Evolutionary conservation across 2,329 filamentous ascomycete species (phyloP), one percentile per base, ranked within the genome.

Genomic region (Aspergillus versicolor): DNA sequence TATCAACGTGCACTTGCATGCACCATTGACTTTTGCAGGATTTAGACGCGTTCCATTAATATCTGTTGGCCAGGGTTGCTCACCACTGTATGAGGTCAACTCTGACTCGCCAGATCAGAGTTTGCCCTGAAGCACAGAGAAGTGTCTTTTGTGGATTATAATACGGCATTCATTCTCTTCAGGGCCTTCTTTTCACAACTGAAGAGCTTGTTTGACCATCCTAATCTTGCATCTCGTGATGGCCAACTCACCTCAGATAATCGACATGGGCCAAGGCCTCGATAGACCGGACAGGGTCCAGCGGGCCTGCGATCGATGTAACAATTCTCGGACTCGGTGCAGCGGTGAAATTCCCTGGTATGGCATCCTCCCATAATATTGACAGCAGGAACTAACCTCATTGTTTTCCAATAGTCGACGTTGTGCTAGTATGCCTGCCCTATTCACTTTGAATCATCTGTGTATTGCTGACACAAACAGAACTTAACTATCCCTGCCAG

Each of bases 401-500:
- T 7, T 6, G 24, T 6, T 30, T 30, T 30, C 3, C 2, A 30
- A 30, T 9, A 30, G 27, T 11, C 9, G 42, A 13, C 42, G 51
- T 9, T 53, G 51, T 21, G 7, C 19, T n/a, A 53, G 51, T 53
- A 46, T 3, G 51, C 11, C 32, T 24, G 3, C 21, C 21, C 21
- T 21, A 21, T 21, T 21, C 21, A 21, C 21, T 21, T 21, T 21
- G 21, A 21, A 21, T 21, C 21, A 21, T 21, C 21, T 21, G 21
- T 21, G 21, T 4, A 21, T 21, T 21, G 3, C 21, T 52, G 38
- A 53, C 50, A n/a, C 9, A 22, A 12, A 9, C 38, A 66, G 64
- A 61, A 17, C 60, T 61, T 6, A 47, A 59, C 2, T 60, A 62
- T n/a, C 22, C 56, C 13, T 69, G 67, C 30, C 55, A 65, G 13